A percentile compares a stretch with the other conserved stretches of the same genome.
These are phyloP conservation scores for Dioscorea dumetorum DNA, from an alignment of 106 monocot species.

Conservation along the genomic window DNA sequence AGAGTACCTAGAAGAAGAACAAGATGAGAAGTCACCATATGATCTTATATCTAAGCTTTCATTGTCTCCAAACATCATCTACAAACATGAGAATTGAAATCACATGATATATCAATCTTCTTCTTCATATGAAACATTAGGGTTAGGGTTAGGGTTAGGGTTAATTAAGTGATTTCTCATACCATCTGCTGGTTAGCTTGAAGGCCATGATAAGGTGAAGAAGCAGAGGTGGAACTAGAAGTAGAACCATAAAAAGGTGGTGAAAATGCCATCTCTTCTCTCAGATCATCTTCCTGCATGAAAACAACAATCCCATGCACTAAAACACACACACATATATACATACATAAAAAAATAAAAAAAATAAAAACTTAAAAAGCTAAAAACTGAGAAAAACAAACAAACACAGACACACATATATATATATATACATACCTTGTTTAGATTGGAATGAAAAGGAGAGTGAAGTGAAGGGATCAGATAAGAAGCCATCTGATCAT, in stretches of 20 bases:
- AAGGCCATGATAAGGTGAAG: slow-evolving; percentile 6
- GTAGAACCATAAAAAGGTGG: slow-evolving; percentile 19
- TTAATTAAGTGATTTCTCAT: background rate
- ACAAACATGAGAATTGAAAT: background rate
- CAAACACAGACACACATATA: background rate
- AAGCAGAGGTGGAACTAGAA: slow-evolving; percentile 4
- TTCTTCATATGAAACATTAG: no score
- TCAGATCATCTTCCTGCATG: slow-evolving; percentile 27
- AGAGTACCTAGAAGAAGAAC: background rate
- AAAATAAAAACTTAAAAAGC: no score
- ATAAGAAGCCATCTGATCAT: slow-evolving; percentile 38
- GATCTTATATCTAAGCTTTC: slow-evolving; percentile 8
- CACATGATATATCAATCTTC: no score
- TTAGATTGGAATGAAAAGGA: slow-evolving; percentile 8
- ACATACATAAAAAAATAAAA: background rate
- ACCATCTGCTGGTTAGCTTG: slow-evolving; percentile 33
- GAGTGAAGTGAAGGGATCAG: slow-evolving; percentile 11
- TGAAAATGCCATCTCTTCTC: slow-evolving; percentile 12
- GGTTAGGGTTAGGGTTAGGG: no score
- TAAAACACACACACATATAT: background rate
- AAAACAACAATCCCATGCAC: background rate
- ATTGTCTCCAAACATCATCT: slow-evolving; percentile 29
- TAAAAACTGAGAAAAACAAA: background rate
- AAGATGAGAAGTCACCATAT: slow-evolving; percentile 11
- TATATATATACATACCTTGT: slow-evolving; percentile 14